Conservation (phyloP, 2,329 filamentous ascomycete genomes). For the Colletotrichum tofieldiae region DNA sequence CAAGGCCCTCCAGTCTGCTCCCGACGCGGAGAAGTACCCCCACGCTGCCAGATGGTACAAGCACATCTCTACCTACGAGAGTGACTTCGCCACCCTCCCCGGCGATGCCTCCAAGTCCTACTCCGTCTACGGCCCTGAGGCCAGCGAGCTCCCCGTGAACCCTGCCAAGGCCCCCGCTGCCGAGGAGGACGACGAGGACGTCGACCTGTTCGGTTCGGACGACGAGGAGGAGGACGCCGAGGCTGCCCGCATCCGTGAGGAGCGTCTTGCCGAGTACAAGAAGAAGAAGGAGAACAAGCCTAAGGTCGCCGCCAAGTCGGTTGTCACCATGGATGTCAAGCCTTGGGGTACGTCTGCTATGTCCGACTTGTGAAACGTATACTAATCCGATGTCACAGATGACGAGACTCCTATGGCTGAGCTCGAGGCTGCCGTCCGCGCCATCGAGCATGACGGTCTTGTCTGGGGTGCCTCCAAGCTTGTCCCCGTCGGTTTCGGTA, state of each 20-base stretch:
- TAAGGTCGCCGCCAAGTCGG: constrained; percentile 94
- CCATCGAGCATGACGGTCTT: constrained; percentile 92
- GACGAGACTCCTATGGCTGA: constrained; percentile 94
- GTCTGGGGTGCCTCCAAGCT: constrained; percentile 96
- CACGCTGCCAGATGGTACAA: constrained; percentile 98
- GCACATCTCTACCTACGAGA: constrained; percentile 94
- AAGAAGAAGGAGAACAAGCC: constrained; percentile 97
- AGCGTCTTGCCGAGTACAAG: constrained; percentile 92
- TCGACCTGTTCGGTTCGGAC: constrained; percentile 94
- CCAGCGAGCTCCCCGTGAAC: constrained; percentile 83
- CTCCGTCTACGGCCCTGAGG: constrained; percentile 93
- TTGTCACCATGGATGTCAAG: constrained; percentile 97
- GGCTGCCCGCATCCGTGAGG: constrained; percentile 86
- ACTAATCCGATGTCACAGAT: constrained; percentile 65
- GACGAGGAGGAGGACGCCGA: constrained; percentile 95
- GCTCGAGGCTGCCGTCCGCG: constrained; percentile 85
- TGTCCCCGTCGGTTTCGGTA: constrained; percentile 93
- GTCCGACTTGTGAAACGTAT: constrained; percentile 23
- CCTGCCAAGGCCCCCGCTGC: constrained; percentile 85
- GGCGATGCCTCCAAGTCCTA: constrained; percentile 92
- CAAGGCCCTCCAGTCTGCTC: constrained; percentile 86
- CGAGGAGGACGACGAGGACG: constrained; percentile 83
- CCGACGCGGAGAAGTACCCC: constrained; percentile 89
- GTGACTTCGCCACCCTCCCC: constrained; percentile 90
- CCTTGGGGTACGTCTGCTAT: constrained; percentile 88